Conservation (phyloP, 768 basidiomycete genomes). For the Pleurotus tuber-regium region DNA sequence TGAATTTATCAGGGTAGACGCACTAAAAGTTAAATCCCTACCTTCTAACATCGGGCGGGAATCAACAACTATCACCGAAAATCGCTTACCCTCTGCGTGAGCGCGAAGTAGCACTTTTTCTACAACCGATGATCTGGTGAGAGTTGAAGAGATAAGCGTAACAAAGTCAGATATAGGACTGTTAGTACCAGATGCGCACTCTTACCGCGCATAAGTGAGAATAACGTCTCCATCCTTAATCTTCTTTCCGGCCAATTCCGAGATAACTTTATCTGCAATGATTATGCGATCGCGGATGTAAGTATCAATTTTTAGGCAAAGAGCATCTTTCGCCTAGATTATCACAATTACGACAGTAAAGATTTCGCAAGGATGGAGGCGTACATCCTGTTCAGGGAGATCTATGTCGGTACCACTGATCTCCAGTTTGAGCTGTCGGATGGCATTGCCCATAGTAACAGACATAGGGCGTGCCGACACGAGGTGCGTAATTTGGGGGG, state of each 20-base stretch:
- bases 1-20: too few relatives aligned
- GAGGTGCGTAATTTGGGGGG: slow-evolving; percentile 89
- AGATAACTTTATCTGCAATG: slow-evolving; percentile 90
- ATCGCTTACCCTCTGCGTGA: slow-evolving; percentile 67
- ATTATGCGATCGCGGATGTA: slow-evolving; percentile 95
- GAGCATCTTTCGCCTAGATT: slow-evolving; percentile 77
- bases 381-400: slow-evolving; percentile 90
- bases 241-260: slow-evolving; percentile 84
- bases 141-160: too few relatives aligned
- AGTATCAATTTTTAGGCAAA: slow-evolving; percentile 84
- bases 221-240: slow-evolving; percentile 94
- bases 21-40: too few relatives aligned
- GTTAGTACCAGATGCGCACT: too few relatives aligned
- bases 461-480: slow-evolving; percentile 89
- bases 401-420: slow-evolving; percentile 93
- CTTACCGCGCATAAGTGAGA: slow-evolving; percentile 87
- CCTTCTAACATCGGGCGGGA: slow-evolving; percentile 95
- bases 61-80: slow-evolving; percentile 92
- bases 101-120: slow-evolving; percentile 85
- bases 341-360: slow-evolving; percentile 7
- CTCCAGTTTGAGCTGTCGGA: slow-evolving; percentile 91
- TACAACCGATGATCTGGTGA: slow-evolving; percentile 90
- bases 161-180: too few relatives aligned
- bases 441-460: slow-evolving; percentile 92
- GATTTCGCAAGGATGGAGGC: slow-evolving; percentile 12